phyloP scores from a whole-genome alignment of 2,329 filamentous ascomycete species.

The Fusarium solani-melongenae region DNA sequence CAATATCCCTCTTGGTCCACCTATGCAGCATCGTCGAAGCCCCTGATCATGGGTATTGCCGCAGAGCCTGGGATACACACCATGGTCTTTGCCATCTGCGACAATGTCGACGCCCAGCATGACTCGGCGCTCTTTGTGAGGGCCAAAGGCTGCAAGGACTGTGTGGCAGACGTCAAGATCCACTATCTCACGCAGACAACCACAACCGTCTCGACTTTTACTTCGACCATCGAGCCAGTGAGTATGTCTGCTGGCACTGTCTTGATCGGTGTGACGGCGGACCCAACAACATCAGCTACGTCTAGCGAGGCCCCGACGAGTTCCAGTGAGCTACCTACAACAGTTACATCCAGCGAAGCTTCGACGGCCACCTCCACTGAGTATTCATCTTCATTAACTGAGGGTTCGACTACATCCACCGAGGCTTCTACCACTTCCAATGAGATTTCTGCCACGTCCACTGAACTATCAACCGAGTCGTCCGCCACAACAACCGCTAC shows the following conservation, averaged over 20 bases:
- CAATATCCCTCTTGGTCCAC: background rate
- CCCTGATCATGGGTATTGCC: background rate
- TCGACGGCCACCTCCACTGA: background rate
- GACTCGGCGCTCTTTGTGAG: background rate
- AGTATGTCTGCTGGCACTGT: background rate
- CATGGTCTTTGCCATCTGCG: conserved; percentile 8
- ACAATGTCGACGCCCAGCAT: background rate
- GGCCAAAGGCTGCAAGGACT: background rate
- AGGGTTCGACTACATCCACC: background rate
- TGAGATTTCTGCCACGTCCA: background rate
- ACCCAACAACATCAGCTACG: background rate
- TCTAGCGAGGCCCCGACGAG: background rate
- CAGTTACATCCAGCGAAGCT: background rate
- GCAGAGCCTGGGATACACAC: background rate
- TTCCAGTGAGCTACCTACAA: background rate
- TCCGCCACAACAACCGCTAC: background rate
- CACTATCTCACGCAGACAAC: conserved; percentile 1
- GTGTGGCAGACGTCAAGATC: background rate
- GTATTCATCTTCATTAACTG: background rate
- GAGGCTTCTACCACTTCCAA: background rate
- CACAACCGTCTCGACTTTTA: background rate
- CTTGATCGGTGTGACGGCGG: background rate
- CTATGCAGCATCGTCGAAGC: background rate
- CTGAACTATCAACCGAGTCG: background rate
- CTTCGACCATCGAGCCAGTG: background rate